A percentile compares a stretch with the other conserved stretches of the same genome.
Conservation (phyloP, 208 protist species). For the Histomonas meleagridis region DNA sequence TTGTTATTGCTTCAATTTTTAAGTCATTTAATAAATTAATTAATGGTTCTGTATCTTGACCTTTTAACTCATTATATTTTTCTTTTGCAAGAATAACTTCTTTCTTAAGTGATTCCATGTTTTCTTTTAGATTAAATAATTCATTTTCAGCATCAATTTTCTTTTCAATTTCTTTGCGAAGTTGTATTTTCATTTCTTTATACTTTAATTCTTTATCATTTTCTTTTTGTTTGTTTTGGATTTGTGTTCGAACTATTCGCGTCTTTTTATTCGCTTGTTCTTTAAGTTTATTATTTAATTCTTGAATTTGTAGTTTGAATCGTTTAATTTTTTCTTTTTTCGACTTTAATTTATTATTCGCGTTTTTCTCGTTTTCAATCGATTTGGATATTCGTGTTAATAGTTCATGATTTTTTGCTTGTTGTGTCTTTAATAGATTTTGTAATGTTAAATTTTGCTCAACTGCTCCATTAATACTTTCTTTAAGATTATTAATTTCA, state of each 20-base stretch:
- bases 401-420: no score
- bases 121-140: background rate
- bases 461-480: background rate
- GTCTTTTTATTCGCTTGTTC: background rate
- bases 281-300: background rate
- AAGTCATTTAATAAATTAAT: background rate
- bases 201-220: background rate
- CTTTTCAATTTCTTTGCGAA: background rate
- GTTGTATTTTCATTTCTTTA: background rate
- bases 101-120: background rate
- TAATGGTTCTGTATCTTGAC: background rate
- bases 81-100: background rate
- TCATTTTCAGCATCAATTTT: background rate
- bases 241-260: background rate
- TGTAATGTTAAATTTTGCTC: background rate
- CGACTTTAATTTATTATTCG: no score
- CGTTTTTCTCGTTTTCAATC: no score
- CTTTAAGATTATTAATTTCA: background rate
- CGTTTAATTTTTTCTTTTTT: background rate
- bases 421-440: no score
- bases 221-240: background rate
- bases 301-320: background rate
- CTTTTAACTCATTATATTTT: background rate
- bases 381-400: no score
- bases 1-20: background rate